Conservation (phyloP, 192 early-diverging fungal species). For the Anaeromyces robustus region DNA sequence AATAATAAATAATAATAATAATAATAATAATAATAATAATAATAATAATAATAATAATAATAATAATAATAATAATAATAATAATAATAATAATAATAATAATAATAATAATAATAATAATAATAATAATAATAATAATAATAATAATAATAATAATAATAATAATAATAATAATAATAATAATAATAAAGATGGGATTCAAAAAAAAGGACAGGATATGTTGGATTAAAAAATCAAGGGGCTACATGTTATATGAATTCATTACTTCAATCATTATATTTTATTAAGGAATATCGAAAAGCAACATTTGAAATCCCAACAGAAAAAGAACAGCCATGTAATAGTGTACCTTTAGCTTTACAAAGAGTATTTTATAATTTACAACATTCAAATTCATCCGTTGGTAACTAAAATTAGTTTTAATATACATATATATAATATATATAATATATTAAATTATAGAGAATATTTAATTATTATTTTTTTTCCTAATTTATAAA, state of each 20-base stretch:
- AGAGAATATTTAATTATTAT: too few relatives aligned
- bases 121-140: too few relatives aligned
- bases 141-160: too few relatives aligned
- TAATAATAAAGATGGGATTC: conserved; percentile 32
- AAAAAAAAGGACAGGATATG: conserved; percentile 73
- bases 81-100: too few relatives aligned
- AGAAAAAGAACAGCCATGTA: conserved; percentile 67
- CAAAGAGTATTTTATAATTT: conserved; percentile 91
- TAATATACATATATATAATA: too few relatives aligned
- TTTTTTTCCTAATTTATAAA: too few relatives aligned
- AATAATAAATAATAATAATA: too few relatives aligned
- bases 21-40: too few relatives aligned
- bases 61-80: too few relatives aligned
- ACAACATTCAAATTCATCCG: conserved; percentile 48
- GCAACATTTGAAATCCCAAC: conserved; percentile 88
- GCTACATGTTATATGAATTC: conserved; percentile 99
- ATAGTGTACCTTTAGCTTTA: conserved; percentile 73
- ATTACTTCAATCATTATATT: conserved; percentile 85
- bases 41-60: too few relatives aligned
- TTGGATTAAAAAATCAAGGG: conserved; percentile 94
- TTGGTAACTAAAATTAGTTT: conserved; percentile 31
- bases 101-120: too few relatives aligned
- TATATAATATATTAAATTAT: too few relatives aligned
- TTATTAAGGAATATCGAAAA: conserved; percentile 83
- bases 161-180: neutral